Percentiles rank a stretch among this genome's conserved stretches.
phyloP scores from a whole-genome alignment of 768 basidiomycete species.

The Fomitopsis pulvina region DNA sequence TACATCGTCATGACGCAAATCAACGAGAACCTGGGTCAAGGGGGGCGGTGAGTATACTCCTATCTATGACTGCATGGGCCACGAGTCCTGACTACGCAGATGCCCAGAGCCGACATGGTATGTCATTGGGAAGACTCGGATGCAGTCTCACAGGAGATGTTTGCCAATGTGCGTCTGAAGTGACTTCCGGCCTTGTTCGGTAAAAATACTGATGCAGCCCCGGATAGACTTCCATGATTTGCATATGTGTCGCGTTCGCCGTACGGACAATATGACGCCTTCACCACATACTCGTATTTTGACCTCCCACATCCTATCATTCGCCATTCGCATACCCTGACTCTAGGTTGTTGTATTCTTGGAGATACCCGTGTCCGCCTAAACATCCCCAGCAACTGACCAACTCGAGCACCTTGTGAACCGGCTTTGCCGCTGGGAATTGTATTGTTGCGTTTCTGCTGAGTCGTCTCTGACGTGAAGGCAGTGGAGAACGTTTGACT shows the following conservation, averaged over 20 bases:
- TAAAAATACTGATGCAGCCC: not conserved
- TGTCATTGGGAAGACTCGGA: slow-evolving; percentile 90
- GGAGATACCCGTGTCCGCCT: slow-evolving; percentile 13
- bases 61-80: not conserved
- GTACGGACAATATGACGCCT: slow-evolving; percentile 37
- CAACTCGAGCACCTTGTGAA: not conserved
- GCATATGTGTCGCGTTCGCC: slow-evolving; percentile 59
- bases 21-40: slow-evolving; percentile 79
- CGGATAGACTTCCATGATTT: slow-evolving; percentile 62
- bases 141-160: slow-evolving; percentile 71
- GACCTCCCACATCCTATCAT: not conserved
- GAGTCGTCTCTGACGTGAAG: not conserved
- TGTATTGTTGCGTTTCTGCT: not conserved
- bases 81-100: slow-evolving; percentile 1
- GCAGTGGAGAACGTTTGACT: not conserved
- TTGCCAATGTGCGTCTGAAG: slow-evolving; percentile 55
- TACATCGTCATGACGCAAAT: slow-evolving; percentile 84
- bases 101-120: slow-evolving; percentile 63
- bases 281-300: not conserved
- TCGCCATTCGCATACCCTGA: slow-evolving; percentile 15
- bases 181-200: slow-evolving; percentile 4
- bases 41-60: slow-evolving; percentile 56
- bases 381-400: not conserved
- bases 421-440: not conserved
- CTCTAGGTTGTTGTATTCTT: slow-evolving; percentile 9